Base-by-base conservation (phyloP, 805 yeast genomes). In the Nakazawaea anatomiae region DNA sequence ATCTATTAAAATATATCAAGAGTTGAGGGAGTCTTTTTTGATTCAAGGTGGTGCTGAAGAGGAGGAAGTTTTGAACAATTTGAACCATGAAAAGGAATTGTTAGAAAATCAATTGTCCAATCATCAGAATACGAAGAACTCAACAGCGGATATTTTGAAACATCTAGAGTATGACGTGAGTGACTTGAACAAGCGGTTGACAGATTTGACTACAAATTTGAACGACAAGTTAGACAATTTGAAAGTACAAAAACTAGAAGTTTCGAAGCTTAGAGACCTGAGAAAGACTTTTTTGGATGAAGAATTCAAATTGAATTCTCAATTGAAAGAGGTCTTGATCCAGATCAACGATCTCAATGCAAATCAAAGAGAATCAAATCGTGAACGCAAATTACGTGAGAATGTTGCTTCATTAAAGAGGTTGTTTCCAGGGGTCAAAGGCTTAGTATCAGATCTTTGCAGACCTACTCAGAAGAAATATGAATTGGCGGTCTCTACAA, bases 401-500 rank as follows among this genome's bases (percentile, higher is more conserved):
- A 87, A 86, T 54, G 83, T 88, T 2, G 67, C 82, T 0, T 75
- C 81, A 50, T 68, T 94, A 49, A 84, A 80, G 58, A 81, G 89
- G 59, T 66, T 85, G n/a, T 78, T 86, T 55, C 94, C 96, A 1
- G 90, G 96, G 4, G 95, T 94, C 3, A 77, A 77, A 57, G 98
- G 97, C 3, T 65, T 89, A 9, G 81, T 92, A 4, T 76, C 81
- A 56, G 97, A 90, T 59, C 71, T 91, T 29, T 87, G 92, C 44
- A 80, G 81, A 51, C 96, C 97, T 25, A 74, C 79, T 48, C 85
- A 85, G 57, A 79, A 79, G 52, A 85, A 80, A 58, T 90, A 81
- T 63, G 89, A 86, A 45, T 57, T 72, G 5, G 96, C 97, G 0
- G 75, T 90, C 38, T 79, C 86, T 34, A 85, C 92, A 0, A 78